Percentiles rank a stretch among this genome's conserved stretches.
phyloP scores from a whole-genome alignment of 768 basidiomycete species.

The Hebeloma cylindrosporum region DNA sequence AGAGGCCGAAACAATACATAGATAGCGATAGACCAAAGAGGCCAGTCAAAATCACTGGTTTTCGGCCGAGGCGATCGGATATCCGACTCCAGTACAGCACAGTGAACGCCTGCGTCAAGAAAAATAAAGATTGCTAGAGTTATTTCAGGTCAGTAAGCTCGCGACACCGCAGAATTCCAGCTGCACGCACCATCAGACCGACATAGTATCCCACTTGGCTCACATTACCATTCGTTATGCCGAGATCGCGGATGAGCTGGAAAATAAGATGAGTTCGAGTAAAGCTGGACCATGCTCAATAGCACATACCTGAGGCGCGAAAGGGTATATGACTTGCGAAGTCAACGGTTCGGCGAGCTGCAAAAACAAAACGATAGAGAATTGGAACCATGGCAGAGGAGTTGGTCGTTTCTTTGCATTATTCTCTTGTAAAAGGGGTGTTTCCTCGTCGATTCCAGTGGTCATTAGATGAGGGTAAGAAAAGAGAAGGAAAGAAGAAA shows the following conservation, averaged over 20 bases:
- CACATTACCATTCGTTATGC: constrained; percentile 69
- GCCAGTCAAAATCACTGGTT: constrained; percentile 70
- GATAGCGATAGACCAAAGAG: constrained; percentile 63
- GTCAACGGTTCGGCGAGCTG: constrained; percentile 79
- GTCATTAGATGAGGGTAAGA: constrained; percentile 9
- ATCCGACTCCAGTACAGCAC: constrained; percentile 74
- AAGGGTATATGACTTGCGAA: constrained; percentile 73
- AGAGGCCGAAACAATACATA: constrained; percentile 76
- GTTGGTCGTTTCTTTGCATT: constrained; percentile 39
- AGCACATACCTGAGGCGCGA: constrained; percentile 62
- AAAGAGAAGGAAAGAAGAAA: constrained; percentile 5
- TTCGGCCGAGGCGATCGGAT: constrained; percentile 73
- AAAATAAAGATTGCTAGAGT: constrained; percentile 83
- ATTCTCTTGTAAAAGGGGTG: constrained; percentile 50
- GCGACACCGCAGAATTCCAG: background rate
- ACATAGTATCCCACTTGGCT: constrained; percentile 76
- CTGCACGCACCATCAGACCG: constrained; percentile 56
- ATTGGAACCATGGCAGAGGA: constrained; percentile 73
- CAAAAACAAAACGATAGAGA: constrained; percentile 65
- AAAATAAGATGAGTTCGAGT: background rate
- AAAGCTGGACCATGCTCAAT: background rate
- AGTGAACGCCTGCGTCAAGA: constrained; percentile 69
- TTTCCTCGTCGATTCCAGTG: constrained; percentile 54
- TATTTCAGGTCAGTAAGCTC: background rate
- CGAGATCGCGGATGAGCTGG: constrained; percentile 65